Evolutionary conservation across 2,329 filamentous ascomycete species (phyloP).

Genomic region (Colletotrichum lindemuthianum): DNA sequence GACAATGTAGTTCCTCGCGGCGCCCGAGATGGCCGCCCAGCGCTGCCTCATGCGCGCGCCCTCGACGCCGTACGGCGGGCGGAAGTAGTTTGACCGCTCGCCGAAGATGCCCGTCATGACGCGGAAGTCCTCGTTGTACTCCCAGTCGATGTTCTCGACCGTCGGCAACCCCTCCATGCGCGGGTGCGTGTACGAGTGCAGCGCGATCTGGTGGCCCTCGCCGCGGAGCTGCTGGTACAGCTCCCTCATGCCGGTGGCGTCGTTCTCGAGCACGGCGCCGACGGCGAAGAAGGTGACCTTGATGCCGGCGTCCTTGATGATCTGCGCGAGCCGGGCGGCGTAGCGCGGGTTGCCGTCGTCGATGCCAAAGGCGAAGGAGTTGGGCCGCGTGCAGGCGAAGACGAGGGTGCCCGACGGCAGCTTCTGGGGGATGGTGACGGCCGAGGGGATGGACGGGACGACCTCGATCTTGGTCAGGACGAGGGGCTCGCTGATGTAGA

Average conservation of each 20-base stretch:
- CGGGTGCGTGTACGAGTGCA: constrained; percentile 77
- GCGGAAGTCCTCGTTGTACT: constrained; percentile 66
- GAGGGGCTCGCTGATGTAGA: constrained; percentile 64
- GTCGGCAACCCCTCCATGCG: constrained; percentile 68
- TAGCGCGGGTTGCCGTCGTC: constrained; percentile 71
- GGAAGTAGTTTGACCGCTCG: constrained; percentile 64
- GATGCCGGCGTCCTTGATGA: constrained; percentile 69
- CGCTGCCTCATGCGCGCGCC: constrained; percentile 73
- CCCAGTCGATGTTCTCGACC: constrained; percentile 67
- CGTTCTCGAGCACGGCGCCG: constrained; percentile 68
- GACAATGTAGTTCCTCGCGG: constrained; percentile 66
- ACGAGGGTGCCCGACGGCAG: constrained; percentile 69
- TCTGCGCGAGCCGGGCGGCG: constrained; percentile 59
- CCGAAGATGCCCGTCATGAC: constrained; percentile 54
- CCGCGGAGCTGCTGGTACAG: constrained; percentile 72
- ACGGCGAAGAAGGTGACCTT: constrained; percentile 79
- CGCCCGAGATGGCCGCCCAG: constrained; percentile 61
- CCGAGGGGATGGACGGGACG: constrained; percentile 61
- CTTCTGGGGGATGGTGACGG: constrained; percentile 66
- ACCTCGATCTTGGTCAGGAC: constrained; percentile 69
- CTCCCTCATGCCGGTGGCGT: constrained; percentile 67
- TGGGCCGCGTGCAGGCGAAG: constrained; percentile 72
- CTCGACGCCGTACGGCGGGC: constrained; percentile 75
- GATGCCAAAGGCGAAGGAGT: constrained; percentile 78
- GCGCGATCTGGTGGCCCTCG: constrained; percentile 73